Conservation (phyloP, 768 basidiomycete species). For the Baorangia bicolor region DNA sequence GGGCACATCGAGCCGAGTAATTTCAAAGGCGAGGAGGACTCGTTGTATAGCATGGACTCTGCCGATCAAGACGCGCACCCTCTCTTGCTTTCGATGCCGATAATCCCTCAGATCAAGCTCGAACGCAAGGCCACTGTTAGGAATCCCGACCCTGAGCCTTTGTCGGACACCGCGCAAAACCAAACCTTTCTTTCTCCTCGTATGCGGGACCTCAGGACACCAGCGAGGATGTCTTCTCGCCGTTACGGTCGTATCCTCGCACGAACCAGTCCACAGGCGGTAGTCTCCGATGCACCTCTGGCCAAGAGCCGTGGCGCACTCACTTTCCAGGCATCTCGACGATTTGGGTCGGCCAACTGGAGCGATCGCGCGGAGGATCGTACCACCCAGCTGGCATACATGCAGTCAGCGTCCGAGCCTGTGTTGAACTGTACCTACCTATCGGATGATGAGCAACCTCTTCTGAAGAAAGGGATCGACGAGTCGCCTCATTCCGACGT, state of each 20-base stretch:
- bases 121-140: constrained; percentile 27
- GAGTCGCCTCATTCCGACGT: constrained; percentile 15
- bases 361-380: neutral
- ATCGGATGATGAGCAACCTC: constrained; percentile 6
- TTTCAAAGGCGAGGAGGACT: constrained; percentile 13
- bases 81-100: constrained; percentile 27
- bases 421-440: neutral
- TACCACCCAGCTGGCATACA: neutral
- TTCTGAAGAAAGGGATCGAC: constrained; percentile 1
- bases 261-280: neutral
- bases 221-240: constrained; percentile 17
- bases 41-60: constrained; percentile 27
- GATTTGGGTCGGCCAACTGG: neutral
- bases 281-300: neutral
- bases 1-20: neutral
- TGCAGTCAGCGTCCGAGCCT: constrained; percentile 15
- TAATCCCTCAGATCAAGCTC: constrained; percentile 28
- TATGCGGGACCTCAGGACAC: constrained; percentile 12
- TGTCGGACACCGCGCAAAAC: neutral
- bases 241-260: constrained; percentile 10
- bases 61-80: constrained; percentile 24
- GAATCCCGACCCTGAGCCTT: neutral
- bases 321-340: neutral
- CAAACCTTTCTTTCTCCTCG: constrained; percentile 21
- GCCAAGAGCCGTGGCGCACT: neutral